Base-by-base conservation (phyloP, 2,329 filamentous ascomycete genomes). In the Cladobotryum protrusum region DNA sequence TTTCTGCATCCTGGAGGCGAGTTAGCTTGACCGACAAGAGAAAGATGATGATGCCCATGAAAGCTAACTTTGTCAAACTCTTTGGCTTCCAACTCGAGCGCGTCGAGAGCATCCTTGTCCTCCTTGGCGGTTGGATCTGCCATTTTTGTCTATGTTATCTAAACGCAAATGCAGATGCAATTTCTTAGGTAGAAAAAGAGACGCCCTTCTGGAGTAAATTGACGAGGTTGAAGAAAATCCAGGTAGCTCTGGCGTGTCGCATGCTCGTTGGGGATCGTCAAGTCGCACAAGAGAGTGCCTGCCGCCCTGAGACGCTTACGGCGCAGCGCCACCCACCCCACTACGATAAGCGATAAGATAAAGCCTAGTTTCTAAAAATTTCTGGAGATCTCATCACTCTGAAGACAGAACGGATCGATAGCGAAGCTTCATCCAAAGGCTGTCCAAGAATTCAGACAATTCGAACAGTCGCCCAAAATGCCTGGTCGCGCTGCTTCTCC, bases 71-170 rank as follows among this genome's bases (percentile, higher is more conserved):
- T 97, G 64, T 87, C 86, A 63, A 92, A 95, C 66, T 96, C 92
- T 61, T 92, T 95, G 48, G 86, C 84, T 65, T 96, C 90, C 33
- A 82, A 78, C 62, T 92, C 89, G 39, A 96, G 83, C 54, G 83
- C 82, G 63, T 90, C 86, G 55, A 96, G 79, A 42, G 87, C 85
- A 66, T 89, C 87, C 61, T 82, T 75, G 58, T 91, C 86, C 49
- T 85, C 78, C 56, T 72, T 72, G 12, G 59, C 36, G 15, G 64
- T 63, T 44, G 65, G 62, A 54, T 63, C 63, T 1, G 70, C 61
- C 71, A 74, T 74, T 55, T 7, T 61, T 32, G 13, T 37, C 34
- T 36, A 34, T 19, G 24, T n/a, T 24, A 20, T 35, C 17, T 13
- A 12, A 7, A 14, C 19, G 20, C 12, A 43, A 43, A 43, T 20